phyloP scores from a whole-genome alignment of 2,329 filamentous ascomycete species.

The Sporothrix dimorphospora region DNA sequence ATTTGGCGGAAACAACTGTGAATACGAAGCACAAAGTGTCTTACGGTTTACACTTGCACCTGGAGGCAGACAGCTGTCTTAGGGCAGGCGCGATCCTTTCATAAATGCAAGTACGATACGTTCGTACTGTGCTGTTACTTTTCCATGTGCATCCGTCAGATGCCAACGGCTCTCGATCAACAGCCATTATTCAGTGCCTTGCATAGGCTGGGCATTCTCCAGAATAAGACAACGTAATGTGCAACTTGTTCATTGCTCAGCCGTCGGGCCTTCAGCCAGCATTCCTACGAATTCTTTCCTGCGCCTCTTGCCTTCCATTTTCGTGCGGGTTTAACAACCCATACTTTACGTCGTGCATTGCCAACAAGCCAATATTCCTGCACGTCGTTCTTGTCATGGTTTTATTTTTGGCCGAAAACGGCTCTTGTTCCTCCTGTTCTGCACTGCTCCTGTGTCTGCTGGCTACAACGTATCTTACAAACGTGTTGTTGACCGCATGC shows the following conservation, averaged over 20 bases:
- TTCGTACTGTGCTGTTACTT: background rate
- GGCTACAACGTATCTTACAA: background rate
- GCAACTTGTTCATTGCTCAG: background rate
- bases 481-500: slow-evolving; percentile 1
- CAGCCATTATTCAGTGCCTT: background rate
- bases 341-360: background rate
- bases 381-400: background rate
- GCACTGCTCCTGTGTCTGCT: background rate
- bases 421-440: too few species aligned
- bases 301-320: background rate
- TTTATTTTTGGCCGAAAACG: background rate
- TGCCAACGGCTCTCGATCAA: background rate
- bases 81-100: slow-evolving; percentile 1
- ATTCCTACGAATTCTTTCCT: background rate
- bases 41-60: background rate
- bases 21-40: background rate
- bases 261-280: background rate
- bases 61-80: background rate
- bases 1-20: background rate
- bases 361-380: background rate
- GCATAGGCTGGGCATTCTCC: background rate
- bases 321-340: background rate
- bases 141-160: background rate
- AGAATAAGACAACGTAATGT: background rate
- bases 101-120: too few species aligned